phyloP scores from a whole-genome alignment of 768 basidiomycete species.

The Leccinellum rugosiceps region DNA sequence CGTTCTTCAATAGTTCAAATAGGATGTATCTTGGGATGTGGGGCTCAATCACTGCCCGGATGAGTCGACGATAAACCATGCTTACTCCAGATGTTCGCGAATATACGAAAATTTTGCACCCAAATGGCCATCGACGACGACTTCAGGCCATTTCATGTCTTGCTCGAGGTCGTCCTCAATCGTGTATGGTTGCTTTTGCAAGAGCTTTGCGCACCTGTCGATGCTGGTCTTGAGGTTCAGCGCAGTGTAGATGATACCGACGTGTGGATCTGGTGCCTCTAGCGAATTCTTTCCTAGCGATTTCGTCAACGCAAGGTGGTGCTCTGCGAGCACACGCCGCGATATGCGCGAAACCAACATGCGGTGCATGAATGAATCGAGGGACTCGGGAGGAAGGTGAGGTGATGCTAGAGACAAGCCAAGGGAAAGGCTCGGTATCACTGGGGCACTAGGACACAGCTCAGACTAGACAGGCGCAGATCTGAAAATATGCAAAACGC shows the following conservation, averaged over 20 bases:
- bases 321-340: constrained; percentile 82
- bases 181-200: constrained; percentile 47
- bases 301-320: constrained; percentile 80
- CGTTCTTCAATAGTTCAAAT: constrained; percentile 89
- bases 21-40: constrained; percentile 62
- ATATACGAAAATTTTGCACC: constrained; percentile 79
- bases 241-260: constrained; percentile 82
- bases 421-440: constrained; percentile 79
- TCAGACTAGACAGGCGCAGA: constrained; percentile 5
- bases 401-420: constrained; percentile 84
- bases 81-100: constrained; percentile 81
- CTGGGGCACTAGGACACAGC: constrained; percentile 52
- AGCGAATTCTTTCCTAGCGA: constrained; percentile 38
- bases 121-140: constrained; percentile 69
- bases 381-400: constrained; percentile 68
- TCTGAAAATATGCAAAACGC: constrained; percentile 23
- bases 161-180: constrained; percentile 38
- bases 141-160: constrained; percentile 52
- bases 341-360: constrained; percentile 93
- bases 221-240: constrained; percentile 69
- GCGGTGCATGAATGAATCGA: constrained; percentile 85
- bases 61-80: constrained; percentile 1
- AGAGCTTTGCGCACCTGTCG: constrained; percentile 58
- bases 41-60: background rate
- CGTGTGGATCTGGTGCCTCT: constrained; percentile 53